Evolutionary conservation across 257 asterid genomes (phyloP).

Genomic region (Striga asiatica): DNA sequence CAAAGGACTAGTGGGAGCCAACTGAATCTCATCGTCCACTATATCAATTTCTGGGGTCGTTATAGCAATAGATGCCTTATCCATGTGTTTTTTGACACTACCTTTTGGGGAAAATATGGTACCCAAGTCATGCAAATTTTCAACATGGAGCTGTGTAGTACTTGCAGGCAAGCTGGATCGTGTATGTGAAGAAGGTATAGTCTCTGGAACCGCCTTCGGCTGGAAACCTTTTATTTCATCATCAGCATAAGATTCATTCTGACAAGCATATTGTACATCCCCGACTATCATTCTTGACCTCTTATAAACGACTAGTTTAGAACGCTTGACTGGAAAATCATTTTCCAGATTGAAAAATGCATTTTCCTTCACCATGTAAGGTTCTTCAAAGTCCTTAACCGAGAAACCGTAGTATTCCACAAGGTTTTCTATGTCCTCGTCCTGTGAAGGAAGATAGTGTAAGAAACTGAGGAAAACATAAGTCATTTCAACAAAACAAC

Average conservation of each 20-base stretch:
- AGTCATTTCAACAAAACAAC: slow-evolving; percentile 13
- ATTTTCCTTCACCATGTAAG: slow-evolving; percentile 92
- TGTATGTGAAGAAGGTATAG: slow-evolving; percentile 19
- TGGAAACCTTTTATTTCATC: slow-evolving; percentile 20
- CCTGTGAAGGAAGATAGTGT: slow-evolving; percentile 34
- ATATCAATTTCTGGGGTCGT: slow-evolving; percentile 16
- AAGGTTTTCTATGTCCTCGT: slow-evolving; percentile 68
- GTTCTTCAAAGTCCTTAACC: slow-evolving; percentile 78
- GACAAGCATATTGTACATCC: slow-evolving; percentile 52
- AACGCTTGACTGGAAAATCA: slow-evolving; percentile 79
- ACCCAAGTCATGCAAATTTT: slow-evolving; percentile 40
- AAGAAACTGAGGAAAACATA: slow-evolving; percentile 7
- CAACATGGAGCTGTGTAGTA: slow-evolving; percentile 35
- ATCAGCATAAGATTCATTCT: slow-evolving; percentile 23
- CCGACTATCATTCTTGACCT: slow-evolving; percentile 46
- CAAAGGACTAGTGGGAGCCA: slow-evolving; percentile 29
- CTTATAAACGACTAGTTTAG: slow-evolving; percentile 69
- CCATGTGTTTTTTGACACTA: slow-evolving; percentile 19
- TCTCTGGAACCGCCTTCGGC: slow-evolving; percentile 25
- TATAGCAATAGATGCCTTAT: slow-evolving; percentile 18
- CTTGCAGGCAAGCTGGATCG: slow-evolving; percentile 24
- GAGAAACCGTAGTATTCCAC: slow-evolving; percentile 76
- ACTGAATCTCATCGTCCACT: slow-evolving; percentile 22
- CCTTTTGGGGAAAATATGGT: slow-evolving; percentile 41
- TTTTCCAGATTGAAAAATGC: slow-evolving; percentile 55